Base-by-base conservation (phyloP, 1,284 basidiomycete genomes). In the Puccinia coronata region DNA sequence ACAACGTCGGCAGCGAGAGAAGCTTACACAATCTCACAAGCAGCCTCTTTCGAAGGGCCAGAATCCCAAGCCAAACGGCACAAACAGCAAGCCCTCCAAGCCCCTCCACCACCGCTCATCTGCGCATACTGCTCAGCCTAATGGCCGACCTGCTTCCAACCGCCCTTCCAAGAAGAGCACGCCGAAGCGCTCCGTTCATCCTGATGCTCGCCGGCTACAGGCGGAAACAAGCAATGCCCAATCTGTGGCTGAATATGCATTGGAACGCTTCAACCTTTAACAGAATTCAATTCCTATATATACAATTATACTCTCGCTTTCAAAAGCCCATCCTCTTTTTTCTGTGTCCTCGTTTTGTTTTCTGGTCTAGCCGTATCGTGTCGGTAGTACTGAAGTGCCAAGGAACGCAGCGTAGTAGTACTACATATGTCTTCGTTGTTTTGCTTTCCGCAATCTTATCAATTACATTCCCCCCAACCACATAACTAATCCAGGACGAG, bases 1-100 rank as follows among this genome's bases (percentile, higher is more conserved):
- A n/a, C 61, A 63, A 41, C 34, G 18, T 23, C 61, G 61, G 25
- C 61, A 63, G 61, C 36, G 16, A 63, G 31, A 63, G 61, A 63
- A 41, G 36, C 36, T 63, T 31, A 31, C 23, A 16, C 23, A 39
- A n/a, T 39, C 61, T 31, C 41, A 34, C 36, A 41, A 63, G 41
- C 59, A 61, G 18, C 43, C 43, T 47, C 8, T 16, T 8, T 16
- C 43, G 16, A 16, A 8, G 43, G 43, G 16, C n/a, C 51, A 8
- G 51, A 53, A 53, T 16, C 9, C 51, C 51, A 16, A 8, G 51
- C 23, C 51, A 53, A 53, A 20, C n/a, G 51, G 51, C 9, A 53
- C 51, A n/a, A 53, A n/a, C n/a, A n/a, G n/a, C n/a, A n/a, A n/a
- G n/a, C n/a, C 51, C 18, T 16, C 18, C 23, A 8, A 11, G 23